phyloP scores from a whole-genome alignment of 1,284 basidiomycete species.

The Veloboletus limbatus region DNA sequence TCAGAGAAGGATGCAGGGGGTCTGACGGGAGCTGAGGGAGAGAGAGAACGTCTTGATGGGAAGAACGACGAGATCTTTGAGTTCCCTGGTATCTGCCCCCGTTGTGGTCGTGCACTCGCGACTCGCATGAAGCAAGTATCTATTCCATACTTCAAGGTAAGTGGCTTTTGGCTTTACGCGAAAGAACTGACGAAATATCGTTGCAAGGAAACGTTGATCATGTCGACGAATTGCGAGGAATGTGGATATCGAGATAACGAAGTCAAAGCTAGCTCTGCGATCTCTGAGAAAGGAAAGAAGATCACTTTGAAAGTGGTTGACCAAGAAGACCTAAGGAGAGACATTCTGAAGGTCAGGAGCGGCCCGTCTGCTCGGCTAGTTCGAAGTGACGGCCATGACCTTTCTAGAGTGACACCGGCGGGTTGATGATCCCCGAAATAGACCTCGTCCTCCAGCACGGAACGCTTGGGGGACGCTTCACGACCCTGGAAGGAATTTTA shows the following conservation, averaged over 20 bases:
- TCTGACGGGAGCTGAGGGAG: conserved; percentile 31
- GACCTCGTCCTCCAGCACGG: conserved; percentile 90
- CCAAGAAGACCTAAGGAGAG: conserved; percentile 89
- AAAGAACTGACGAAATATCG: not conserved
- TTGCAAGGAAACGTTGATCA: conserved; percentile 90
- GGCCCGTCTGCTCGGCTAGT: not conserved
- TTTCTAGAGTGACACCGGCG: conserved; percentile 84
- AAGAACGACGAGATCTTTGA: conserved; percentile 83
- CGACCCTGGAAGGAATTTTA: conserved; percentile 93
- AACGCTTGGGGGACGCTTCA: conserved; percentile 97
- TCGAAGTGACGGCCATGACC: not conserved
- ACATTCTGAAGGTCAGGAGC: conserved; percentile 80
- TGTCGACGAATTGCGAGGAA: conserved; percentile 95
- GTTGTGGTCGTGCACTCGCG: conserved; percentile 80
- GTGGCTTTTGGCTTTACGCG: not conserved
- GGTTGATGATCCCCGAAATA: conserved; percentile 91
- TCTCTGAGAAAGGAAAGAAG: conserved; percentile 81
- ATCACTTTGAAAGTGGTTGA: conserved; percentile 92
- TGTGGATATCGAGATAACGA: conserved; percentile 99
- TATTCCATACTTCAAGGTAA: conserved; percentile 97
- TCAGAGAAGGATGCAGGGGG: conserved; percentile 34
- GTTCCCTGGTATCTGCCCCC: conserved; percentile 88
- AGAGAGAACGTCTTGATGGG: conserved; percentile 28
- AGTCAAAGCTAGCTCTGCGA: conserved; percentile 91
- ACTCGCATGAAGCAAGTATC: conserved; percentile 96